Base-by-base conservation (phyloP, 306 rosid species). In the Cicer judaicum region DNA sequence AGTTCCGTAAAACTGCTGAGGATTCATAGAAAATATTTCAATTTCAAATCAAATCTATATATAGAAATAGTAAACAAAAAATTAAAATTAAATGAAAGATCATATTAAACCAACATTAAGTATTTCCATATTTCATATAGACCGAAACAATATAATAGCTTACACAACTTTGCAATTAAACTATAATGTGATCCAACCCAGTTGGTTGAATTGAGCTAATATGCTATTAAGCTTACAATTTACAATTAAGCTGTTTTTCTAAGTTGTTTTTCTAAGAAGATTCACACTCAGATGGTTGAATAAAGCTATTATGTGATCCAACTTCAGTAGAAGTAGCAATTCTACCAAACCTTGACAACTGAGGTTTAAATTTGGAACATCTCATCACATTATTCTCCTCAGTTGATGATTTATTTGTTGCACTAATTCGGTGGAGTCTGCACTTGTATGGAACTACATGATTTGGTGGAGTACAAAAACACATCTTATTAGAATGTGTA, bases 381-480 rank as follows among this genome's bases (percentile, higher is more conserved):
- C 38, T 55, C 47, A 52, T 64, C 40, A 52, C 16, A 16, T n/a
- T 70, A 67, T 13, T 72, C 29, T 57, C 14, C 53, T 81, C 66
- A 15, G 43, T 55, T 12, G 13, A 1, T 72, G 75, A 16, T 9
- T 71, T 82, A 48, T 59, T 79, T 8, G 68, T 13, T 65, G 79
- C 55, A 56, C 19, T 18, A 56, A 66, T 52, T 10, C 82, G 76
- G 38, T 82, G 85, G 24, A 67, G 79, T 18, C 42, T 75, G 15
- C 85, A 82, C 69, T 68, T 50, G 50, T 78, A 82, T 50, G 82
- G 78, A n/a, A 82, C 82, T 67, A 67, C 68, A 61, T 82, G 85
- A 49, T 77, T 78, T 38, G 85, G 73, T 82, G 85, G 85, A 66
- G 85, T 47, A 73, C 85, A 77, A 52, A 8, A 73, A 67, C 85